These are phyloP conservation scores for Pisolithus tinctorius DNA, from an alignment of 768 basidiomycete genomes.

Conservation along the genomic window DNA sequence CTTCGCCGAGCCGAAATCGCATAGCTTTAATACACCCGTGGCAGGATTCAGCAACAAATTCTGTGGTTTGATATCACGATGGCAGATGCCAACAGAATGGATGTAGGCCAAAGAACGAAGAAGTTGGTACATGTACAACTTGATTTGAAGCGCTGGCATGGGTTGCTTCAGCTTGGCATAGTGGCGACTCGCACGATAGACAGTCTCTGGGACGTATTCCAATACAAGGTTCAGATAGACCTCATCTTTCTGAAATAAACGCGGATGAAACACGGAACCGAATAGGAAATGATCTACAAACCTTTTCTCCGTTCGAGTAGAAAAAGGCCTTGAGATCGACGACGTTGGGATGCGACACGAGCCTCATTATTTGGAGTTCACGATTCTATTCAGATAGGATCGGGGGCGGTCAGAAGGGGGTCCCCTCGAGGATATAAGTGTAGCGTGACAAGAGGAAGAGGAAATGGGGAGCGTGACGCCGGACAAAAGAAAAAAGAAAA, in stretches of 20 bases:
- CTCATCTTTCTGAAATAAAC: slow-evolving; percentile 81
- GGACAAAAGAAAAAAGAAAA: slow-evolving; percentile 5
- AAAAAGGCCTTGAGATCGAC: slow-evolving; percentile 98
- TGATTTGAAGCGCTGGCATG: slow-evolving; percentile 99
- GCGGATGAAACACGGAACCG: slow-evolving; percentile 5
- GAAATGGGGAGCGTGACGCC: background rate
- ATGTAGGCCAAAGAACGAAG: slow-evolving; percentile 98
- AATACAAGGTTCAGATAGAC: slow-evolving; percentile 98
- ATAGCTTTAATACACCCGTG: slow-evolving; percentile 93
- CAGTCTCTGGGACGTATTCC: slow-evolving; percentile 99
- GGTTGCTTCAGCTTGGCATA: slow-evolving; percentile 99
- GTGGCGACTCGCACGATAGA: slow-evolving; percentile 97
- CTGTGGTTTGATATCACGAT: slow-evolving; percentile 99
- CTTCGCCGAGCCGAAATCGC: slow-evolving; percentile 99
- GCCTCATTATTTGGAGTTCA: slow-evolving; percentile 97
- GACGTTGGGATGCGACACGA: slow-evolving; percentile 95
- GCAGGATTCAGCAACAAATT: slow-evolving; percentile 96
- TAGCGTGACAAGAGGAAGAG: background rate
- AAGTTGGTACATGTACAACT: slow-evolving; percentile 99
- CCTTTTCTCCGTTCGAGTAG: slow-evolving; percentile 99
- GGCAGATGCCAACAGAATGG: slow-evolving; percentile 98
- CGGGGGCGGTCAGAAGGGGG: background rate
- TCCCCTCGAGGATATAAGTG: background rate
- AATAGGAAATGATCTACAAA: slow-evolving; percentile 28
- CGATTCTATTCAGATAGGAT: slow-evolving; percentile 64